A percentile compares a stretch with the other conserved stretches of the same genome.
Evolutionary conservation across 2,329 filamentous ascomycete genomes (phyloP).

Genomic region (Ophiocordyceps camponoti-saundersi): DNA sequence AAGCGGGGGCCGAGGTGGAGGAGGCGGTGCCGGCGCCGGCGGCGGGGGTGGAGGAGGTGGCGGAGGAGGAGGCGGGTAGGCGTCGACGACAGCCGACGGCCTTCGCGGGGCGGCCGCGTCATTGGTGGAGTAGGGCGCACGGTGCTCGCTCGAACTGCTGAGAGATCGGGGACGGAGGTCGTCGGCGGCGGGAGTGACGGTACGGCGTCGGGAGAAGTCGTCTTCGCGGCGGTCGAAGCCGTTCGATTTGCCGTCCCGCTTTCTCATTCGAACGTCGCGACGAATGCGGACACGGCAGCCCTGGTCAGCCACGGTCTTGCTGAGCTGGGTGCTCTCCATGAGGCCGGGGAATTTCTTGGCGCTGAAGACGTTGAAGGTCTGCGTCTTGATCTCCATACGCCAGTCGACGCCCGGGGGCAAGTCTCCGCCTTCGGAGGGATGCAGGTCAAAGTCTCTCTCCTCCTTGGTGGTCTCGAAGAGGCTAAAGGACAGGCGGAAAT

Average conservation of each 20-base stretch:
- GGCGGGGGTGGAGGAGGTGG: neutral
- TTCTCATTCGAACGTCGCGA: slow-evolving; percentile 83
- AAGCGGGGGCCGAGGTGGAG: slow-evolving; percentile 15
- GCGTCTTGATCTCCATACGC: slow-evolving; percentile 77
- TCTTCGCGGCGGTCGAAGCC: slow-evolving; percentile 46
- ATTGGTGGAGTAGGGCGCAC: slow-evolving; percentile 14
- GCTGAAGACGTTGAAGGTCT: slow-evolving; percentile 76
- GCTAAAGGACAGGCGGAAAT: slow-evolving; percentile 81
- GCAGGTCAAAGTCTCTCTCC: slow-evolving; percentile 55
- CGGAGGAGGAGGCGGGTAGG: slow-evolving; percentile 4
- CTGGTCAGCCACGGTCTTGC: slow-evolving; percentile 85
- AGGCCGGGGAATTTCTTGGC: slow-evolving; percentile 97
- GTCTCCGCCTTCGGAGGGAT: slow-evolving; percentile 20
- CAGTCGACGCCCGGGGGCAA: slow-evolving; percentile 51
- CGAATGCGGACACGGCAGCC: slow-evolving; percentile 92
- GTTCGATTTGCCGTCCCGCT: slow-evolving; percentile 53
- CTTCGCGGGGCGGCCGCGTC: slow-evolving; percentile 21
- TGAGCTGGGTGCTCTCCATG: slow-evolving; percentile 74
- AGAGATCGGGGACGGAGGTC: slow-evolving; percentile 36
- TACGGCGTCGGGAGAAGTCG: slow-evolving; percentile 28
- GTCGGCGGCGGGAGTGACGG: slow-evolving; percentile 16
- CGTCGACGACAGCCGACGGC: slow-evolving; percentile 29
- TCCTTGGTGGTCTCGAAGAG: slow-evolving; percentile 91
- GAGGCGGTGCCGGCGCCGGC: neutral
- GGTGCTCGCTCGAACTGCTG: slow-evolving; percentile 39